phyloP scores from a whole-genome alignment of 345 rosid genomes.

The Syzygium grande region DNA sequence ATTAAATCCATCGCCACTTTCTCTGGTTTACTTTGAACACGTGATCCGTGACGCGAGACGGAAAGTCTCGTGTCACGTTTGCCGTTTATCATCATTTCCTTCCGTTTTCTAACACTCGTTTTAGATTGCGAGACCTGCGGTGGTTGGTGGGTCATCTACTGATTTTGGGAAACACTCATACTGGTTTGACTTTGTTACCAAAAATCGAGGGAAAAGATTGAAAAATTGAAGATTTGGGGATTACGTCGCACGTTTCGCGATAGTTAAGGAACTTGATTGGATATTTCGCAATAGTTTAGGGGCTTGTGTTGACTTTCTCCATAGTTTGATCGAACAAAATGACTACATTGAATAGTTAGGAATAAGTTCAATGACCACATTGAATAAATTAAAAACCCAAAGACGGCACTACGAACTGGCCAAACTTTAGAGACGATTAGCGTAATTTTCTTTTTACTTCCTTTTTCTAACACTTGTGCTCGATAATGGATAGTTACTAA shows the following conservation, averaged over 20 bases:
- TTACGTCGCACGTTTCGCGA: background rate
- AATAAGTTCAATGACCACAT: background rate
- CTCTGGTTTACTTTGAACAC: background rate
- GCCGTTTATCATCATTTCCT: background rate
- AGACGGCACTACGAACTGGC: rapidly evolving
- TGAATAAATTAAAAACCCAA: background rate
- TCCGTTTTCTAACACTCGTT: background rate
- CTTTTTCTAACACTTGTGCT: background rate
- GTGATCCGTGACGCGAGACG: background rate
- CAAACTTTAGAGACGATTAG: background rate
- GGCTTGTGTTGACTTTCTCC: background rate
- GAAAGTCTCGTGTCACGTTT: background rate
- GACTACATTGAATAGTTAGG: background rate
- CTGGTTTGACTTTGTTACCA: background rate
- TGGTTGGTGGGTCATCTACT: background rate
- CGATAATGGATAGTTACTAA: background rate
- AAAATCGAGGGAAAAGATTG: background rate
- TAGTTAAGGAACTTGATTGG: background rate
- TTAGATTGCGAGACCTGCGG: background rate
- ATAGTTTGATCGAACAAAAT: background rate
- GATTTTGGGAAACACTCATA: background rate
- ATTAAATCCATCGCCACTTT: background rate
- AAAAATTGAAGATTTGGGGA: background rate
- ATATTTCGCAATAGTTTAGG: background rate
- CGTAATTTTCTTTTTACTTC: background rate